Evolutionary conservation across 2,329 filamentous ascomycete genomes (phyloP).

Genomic region (Trichoderma endophyticum): DNA sequence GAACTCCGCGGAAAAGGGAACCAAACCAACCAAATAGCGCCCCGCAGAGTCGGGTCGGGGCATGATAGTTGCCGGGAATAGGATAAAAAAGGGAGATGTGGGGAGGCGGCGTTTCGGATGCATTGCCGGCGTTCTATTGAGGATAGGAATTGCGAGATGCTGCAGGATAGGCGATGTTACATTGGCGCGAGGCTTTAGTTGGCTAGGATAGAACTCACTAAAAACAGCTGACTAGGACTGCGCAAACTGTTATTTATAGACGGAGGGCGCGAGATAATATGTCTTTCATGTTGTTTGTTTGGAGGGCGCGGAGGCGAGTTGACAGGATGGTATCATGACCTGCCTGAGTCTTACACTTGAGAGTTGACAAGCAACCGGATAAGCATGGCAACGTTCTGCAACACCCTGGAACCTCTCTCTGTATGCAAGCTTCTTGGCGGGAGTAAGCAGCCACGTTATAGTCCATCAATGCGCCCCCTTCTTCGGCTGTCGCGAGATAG

Average conservation of each 20-base stretch:
- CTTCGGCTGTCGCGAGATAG: not conserved
- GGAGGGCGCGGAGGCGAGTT: not conserved
- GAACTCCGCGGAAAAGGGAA: not conserved
- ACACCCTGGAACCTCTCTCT: not conserved
- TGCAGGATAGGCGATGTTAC: not conserved
- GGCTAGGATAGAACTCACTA: not conserved
- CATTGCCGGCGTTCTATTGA: not conserved
- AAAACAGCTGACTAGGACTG: not conserved
- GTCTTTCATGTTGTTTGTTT: too few species aligned
- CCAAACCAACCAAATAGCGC: not conserved
- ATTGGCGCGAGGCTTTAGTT: not conserved
- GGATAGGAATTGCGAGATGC: not conserved
- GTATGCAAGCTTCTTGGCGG: not conserved
- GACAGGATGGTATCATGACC: not conserved
- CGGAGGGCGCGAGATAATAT: not conserved
- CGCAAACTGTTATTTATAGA: not conserved
- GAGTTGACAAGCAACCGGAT: not conserved
- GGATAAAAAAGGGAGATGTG: not conserved
- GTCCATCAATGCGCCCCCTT: not conserved
- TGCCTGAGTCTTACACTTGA: not conserved
- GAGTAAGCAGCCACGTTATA: not conserved
- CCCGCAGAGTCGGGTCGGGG: not conserved
- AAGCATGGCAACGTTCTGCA: not conserved
- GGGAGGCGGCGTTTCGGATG: not conserved
- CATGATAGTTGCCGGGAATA: not conserved